Conservation (phyloP, 805 yeast species). For the Torulaspora quercuum region DNA sequence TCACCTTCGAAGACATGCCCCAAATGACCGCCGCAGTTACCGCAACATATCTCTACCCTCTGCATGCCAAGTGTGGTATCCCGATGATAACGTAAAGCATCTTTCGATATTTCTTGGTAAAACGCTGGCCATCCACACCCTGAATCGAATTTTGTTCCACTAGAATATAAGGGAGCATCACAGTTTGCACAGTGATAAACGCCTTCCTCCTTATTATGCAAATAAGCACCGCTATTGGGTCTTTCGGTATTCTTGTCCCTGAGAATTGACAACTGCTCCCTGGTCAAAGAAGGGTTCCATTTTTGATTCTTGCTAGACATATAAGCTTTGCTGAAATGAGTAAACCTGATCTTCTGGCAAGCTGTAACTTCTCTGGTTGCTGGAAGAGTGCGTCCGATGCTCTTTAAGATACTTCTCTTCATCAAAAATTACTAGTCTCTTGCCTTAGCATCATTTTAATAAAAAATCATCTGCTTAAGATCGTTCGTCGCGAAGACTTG, state of each 20-base stretch:
- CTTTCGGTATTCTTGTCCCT: slow-evolving; percentile 56
- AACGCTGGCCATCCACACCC: slow-evolving; percentile 99
- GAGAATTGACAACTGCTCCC: slow-evolving; percentile 74
- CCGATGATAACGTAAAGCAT: slow-evolving; percentile 56
- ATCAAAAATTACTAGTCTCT: neutral
- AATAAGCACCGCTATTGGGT: slow-evolving; percentile 42
- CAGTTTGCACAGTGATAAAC: slow-evolving; percentile 86
- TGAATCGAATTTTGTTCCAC: slow-evolving; percentile 78
- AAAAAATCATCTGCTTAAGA: slow-evolving; percentile 3
- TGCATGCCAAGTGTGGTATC: slow-evolving; percentile 73
- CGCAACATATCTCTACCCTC: slow-evolving; percentile 86
- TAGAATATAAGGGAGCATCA: slow-evolving; percentile 69
- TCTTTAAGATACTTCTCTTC: neutral
- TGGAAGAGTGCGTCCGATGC: too few species aligned
- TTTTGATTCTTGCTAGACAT: slow-evolving; percentile 12
- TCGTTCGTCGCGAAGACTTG: neutral
- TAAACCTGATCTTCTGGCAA: neutral
- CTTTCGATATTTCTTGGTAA: slow-evolving; percentile 76
- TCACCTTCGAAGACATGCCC: slow-evolving; percentile 96
- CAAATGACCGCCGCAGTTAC: slow-evolving; percentile 86
- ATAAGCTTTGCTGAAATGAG: neutral
- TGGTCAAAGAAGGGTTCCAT: slow-evolving; percentile 76
- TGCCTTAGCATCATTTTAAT: too few species aligned
- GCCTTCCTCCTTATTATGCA: slow-evolving; percentile 46
- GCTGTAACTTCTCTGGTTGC: too few species aligned